phyloP scores from a whole-genome alignment of 257 asterid genomes.

The Galeopsis tetrahit region DNA sequence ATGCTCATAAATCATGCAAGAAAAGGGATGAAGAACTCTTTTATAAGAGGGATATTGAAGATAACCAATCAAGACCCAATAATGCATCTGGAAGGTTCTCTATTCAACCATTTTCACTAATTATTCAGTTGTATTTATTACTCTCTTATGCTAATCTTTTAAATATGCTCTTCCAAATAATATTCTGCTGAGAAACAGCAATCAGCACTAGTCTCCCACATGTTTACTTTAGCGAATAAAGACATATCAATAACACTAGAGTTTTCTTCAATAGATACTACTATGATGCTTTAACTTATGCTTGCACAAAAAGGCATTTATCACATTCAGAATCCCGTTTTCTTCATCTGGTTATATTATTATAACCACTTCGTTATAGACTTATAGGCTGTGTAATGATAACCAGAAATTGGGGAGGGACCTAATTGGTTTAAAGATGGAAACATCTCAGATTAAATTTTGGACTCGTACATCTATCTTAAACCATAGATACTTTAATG shows the following conservation, averaged over 20 bases:
- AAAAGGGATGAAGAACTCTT: slow-evolving; percentile 38
- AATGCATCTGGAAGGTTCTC: slow-evolving; percentile 44
- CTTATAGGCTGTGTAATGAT: slow-evolving; percentile 4
- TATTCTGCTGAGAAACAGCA: slow-evolving; percentile 5
- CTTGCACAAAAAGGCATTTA: not conserved
- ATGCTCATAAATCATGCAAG: slow-evolving; percentile 30
- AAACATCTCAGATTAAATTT: slow-evolving; percentile 3
- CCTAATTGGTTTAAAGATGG: not conserved
- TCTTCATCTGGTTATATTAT: slow-evolving; percentile 23
- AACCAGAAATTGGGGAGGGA: slow-evolving; percentile 10
- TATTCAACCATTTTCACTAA: slow-evolving; percentile 25
- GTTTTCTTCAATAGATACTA: not conserved
- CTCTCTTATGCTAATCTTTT: slow-evolving; percentile 6
- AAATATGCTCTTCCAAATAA: slow-evolving; percentile 7
- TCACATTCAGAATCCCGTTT: not conserved
- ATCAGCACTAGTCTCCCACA: not conserved
- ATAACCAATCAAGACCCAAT: slow-evolving; percentile 33
- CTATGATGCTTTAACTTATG: slow-evolving; percentile 8
- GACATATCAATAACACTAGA: not conserved
- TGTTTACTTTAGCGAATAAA: not conserved
- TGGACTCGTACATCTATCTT: slow-evolving; percentile 5
- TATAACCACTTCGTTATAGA: slow-evolving; percentile 23
- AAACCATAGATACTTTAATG: not conserved
- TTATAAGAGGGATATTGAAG: slow-evolving; percentile 42
- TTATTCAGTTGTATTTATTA: not conserved